Base-by-base conservation (phyloP, 2,329 filamentous ascomycete species). In the Laburnicola sp. region DNA sequence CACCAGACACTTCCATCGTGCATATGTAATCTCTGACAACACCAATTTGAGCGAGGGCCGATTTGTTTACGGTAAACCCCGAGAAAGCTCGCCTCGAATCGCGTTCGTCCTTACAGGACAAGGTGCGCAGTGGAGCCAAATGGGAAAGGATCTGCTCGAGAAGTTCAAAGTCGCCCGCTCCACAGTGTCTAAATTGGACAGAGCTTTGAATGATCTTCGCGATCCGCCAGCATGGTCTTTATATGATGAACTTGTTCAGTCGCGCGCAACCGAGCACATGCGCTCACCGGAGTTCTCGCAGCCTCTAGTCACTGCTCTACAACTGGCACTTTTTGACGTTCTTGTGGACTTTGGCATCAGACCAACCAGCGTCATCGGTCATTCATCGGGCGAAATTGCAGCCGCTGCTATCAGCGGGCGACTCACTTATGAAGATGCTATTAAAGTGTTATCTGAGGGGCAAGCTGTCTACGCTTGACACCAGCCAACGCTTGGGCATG, bases 351-450 rank as follows among this genome's bases (percentile, higher is more conserved):
- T 55, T 51, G 47, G 45, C 2, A 45, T 65, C 7, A 10, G 11
- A 6, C 54, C 56, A 1, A 7, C 28, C 0, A 40, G 47, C 3
- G 54, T 58, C 6, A 54, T 56, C 16, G 62, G 64, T 5, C 64
- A 66, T 26, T 66, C 66, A 2, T 54, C 53, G 8, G 65, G 66
- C 3, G 66, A 69, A 35, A 67, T 68, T 3, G 66, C 56, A 3
- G 66, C 66, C 10, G 59, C 64, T 40, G 58, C 57, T 31, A 53
- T 55, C 1, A 52, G 51, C 2, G 54, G 54, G 3, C 11, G 38
- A 4, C 37, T 73, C 48, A 38, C 4, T 23, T 26, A 45, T 16
- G 23, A 22, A 10, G 42, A 53, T 49, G 60, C 60, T 2, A 49
- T 65, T 16, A 48, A 43, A 0, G 41, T 58, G 1, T 2, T 64